Percentiles rank a stretch among this genome's conserved stretches.
These are phyloP conservation scores for Bremia lactucae DNA, from an alignment of 352 stramenopile species.

Conservation along the genomic window DNA sequence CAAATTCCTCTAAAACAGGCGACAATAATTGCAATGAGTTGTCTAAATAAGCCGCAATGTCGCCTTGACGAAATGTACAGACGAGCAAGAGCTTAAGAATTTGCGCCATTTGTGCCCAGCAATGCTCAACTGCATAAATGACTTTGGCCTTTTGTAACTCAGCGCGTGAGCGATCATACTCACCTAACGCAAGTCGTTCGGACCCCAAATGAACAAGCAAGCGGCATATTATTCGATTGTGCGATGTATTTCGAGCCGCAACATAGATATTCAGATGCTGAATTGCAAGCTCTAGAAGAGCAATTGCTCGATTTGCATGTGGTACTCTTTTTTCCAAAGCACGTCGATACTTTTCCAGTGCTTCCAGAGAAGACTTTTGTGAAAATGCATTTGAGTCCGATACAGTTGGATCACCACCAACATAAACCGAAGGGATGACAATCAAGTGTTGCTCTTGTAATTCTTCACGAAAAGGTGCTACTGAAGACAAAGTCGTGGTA, in stretches of 20 bases:
- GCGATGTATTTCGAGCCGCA: slow-evolving; percentile 49
- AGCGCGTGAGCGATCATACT: slow-evolving; percentile 51
- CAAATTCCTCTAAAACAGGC: slow-evolving; percentile 57
- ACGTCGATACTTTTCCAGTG: slow-evolving; percentile 59
- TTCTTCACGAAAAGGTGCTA: slow-evolving; percentile 9
- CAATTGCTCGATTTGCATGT: slow-evolving; percentile 62
- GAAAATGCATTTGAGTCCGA: slow-evolving; percentile 27
- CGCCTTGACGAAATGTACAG: slow-evolving; percentile 62
- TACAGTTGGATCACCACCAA: slow-evolving; percentile 59
- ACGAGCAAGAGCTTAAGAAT: slow-evolving; percentile 65
- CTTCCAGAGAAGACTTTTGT: slow-evolving; percentile 36
- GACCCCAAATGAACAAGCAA: slow-evolving; percentile 62
- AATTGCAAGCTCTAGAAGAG: slow-evolving; percentile 65
- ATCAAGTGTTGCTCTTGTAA: slow-evolving; percentile 46
- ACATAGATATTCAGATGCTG: slow-evolving; percentile 63
- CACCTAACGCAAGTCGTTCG: slow-evolving; percentile 54
- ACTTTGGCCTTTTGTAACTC: slow-evolving; percentile 66
- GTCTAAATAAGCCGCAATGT: slow-evolving; percentile 66
- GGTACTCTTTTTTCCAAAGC: slow-evolving; percentile 43
- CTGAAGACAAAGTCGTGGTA: slow-evolving; percentile 9
- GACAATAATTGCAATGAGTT: slow-evolving; percentile 70
- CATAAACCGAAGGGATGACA: slow-evolving; percentile 58
- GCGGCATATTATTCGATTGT: slow-evolving; percentile 63
- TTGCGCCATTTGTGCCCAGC: slow-evolving; percentile 63
- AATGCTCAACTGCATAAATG: slow-evolving; percentile 48